These are phyloP conservation scores for Stephania yunnanensis DNA, from an alignment of 164 flowering plant genomes.

Conservation along the genomic window DNA sequence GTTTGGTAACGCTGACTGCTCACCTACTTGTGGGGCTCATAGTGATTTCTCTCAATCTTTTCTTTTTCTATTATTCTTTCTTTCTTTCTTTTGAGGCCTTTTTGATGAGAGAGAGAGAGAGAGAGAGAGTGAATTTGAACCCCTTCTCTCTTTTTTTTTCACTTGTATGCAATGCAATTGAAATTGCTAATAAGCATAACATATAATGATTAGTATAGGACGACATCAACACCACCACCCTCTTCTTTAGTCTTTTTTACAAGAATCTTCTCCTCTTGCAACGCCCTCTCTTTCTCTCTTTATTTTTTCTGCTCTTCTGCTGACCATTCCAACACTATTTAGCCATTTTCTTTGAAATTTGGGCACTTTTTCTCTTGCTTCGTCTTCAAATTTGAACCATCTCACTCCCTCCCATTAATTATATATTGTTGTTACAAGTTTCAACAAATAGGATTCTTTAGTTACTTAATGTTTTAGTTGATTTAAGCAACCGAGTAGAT, in stretches of 20 bases:
- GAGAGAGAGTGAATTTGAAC: not conserved
- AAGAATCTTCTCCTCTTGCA: conserved; percentile 47
- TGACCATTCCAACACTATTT: conserved; percentile 11
- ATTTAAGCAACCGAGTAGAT: too few relatives aligned
- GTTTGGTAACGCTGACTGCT: conserved; percentile 36
- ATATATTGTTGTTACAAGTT: not conserved
- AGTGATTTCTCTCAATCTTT: conserved; percentile 3
- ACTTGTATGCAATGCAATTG: conserved; percentile 34
- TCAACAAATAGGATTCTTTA: too few relatives aligned
- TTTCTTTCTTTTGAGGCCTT: conserved; percentile 5
- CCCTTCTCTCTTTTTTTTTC: conserved; percentile 16
- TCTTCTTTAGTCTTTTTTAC: conserved; percentile 38
- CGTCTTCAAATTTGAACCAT: not conserved
- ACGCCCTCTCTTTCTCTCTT: conserved; percentile 17
- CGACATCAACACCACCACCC: conserved; percentile 10
- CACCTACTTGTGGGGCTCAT: conserved; percentile 29
- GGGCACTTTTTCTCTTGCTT: not conserved
- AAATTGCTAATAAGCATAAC: conserved; percentile 8
- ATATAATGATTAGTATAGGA: conserved; percentile 49
- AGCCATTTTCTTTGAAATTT: conserved; percentile 9
- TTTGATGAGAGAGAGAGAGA: conserved; percentile 9
- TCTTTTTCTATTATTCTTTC: not conserved
- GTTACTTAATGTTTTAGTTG: too few relatives aligned
- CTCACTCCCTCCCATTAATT: not conserved
- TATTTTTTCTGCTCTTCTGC: conserved; percentile 3